These are phyloP conservation scores for Aspergillus costaricaensis DNA, from an alignment of 2,329 filamentous ascomycete genomes.

Conservation along the genomic window DNA sequence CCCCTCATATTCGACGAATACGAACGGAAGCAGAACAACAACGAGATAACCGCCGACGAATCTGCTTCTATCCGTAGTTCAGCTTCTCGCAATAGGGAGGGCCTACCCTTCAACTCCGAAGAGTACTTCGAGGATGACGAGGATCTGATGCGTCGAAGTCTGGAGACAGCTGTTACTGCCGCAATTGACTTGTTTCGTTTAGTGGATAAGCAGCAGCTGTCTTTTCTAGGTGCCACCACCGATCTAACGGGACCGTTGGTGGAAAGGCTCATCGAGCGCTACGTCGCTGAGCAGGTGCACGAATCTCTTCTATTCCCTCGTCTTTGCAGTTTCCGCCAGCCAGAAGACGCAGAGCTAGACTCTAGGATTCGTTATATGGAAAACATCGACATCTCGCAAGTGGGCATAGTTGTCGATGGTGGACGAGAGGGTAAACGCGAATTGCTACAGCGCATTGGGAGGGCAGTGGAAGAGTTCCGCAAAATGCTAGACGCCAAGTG, in stretches of 20 bases:
- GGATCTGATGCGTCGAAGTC: conserved; percentile 79
- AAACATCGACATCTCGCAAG: conserved; percentile 88
- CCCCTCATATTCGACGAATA: conserved; percentile 59
- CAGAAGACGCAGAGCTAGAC: conserved; percentile 85
- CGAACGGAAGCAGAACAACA: conserved; percentile 44
- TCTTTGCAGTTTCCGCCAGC: conserved; percentile 72
- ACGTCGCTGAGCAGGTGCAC: conserved; percentile 90
- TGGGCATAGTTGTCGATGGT: conserved; percentile 83
- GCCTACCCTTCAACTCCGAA: conserved; percentile 59
- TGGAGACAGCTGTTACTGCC: conserved; percentile 88
- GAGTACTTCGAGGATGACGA: conserved; percentile 87
- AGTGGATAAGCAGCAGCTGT: conserved; percentile 94
- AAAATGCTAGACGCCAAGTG: conserved; percentile 76
- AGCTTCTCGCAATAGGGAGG: conserved; percentile 36
- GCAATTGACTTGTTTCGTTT: conserved; percentile 95
- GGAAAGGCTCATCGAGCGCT: conserved; percentile 90
- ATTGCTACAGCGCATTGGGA: conserved; percentile 72
- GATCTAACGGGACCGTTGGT: conserved; percentile 90
- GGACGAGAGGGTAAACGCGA: conserved; percentile 78
- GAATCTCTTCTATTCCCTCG: conserved; percentile 79
- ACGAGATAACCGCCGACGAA: conserved; percentile 43
- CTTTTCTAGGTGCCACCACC: conserved; percentile 85
- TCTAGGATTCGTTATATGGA: conserved; percentile 90
- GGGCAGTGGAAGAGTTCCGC: conserved; percentile 84
- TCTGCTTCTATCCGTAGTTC: conserved; percentile 37